Percentiles rank a stretch among this genome's conserved stretches.
phyloP scores from a whole-genome alignment of 2,329 filamentous ascomycete genomes.

The Cercospora berteroae region DNA sequence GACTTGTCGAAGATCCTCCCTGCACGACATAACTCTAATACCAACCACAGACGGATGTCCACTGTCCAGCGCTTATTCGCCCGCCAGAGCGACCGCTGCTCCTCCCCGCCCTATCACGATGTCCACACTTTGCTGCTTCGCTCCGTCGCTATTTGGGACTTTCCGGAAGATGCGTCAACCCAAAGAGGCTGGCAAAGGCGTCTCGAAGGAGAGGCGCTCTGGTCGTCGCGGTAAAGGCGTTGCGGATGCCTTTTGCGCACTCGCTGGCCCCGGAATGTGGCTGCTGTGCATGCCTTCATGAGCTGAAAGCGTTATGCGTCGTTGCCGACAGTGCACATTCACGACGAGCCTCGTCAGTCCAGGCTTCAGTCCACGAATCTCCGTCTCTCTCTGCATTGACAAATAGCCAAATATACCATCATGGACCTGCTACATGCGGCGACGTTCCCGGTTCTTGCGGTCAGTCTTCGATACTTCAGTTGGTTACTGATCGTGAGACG shows the following conservation, averaged over 20 bases:
- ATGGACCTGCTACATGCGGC: background rate
- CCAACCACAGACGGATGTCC: background rate
- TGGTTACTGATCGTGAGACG: background rate
- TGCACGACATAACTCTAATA: conserved; percentile 21
- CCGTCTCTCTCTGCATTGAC: background rate
- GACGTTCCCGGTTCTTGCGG: background rate
- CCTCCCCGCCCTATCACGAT: background rate
- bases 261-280: background rate
- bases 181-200: background rate
- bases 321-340: background rate
- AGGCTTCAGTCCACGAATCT: background rate
- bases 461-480: background rate
- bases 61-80: background rate
- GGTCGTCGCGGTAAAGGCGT: background rate
- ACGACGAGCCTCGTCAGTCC: background rate
- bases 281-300: background rate
- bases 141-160: background rate
- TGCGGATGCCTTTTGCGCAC: background rate
- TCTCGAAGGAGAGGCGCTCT: background rate
- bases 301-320: background rate
- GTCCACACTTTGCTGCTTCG: background rate
- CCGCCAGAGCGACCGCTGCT: background rate
- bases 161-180: background rate
- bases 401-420: background rate
- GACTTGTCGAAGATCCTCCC: conserved; percentile 9